Evolutionary conservation across 257 asterid genomes (phyloP).

Genomic region (Marsdenia floribunda): DNA sequence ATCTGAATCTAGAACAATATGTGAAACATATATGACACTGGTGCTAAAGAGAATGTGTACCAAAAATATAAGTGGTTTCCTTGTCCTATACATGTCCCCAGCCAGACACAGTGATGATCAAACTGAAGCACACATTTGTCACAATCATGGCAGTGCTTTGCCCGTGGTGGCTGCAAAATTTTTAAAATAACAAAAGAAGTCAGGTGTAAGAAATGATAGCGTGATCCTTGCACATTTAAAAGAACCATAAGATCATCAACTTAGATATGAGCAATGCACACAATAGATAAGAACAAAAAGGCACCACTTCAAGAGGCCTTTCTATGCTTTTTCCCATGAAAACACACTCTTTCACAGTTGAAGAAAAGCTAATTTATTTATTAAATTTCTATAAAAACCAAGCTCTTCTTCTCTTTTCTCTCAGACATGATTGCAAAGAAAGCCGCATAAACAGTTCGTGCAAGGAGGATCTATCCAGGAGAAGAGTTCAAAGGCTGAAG

Average conservation of each 20-base stretch:
- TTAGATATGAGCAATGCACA: not conserved
- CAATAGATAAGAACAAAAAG: not conserved
- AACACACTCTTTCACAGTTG: not conserved
- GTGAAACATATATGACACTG: constrained; percentile 3
- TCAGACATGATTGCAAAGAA: not conserved
- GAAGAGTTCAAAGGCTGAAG: not conserved
- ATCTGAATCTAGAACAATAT: not conserved
- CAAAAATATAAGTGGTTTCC: constrained; percentile 89
- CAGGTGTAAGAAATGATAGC: constrained; percentile 16
- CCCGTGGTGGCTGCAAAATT: constrained; percentile 84
- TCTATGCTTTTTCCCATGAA: not conserved
- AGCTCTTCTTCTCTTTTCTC: too few species aligned
- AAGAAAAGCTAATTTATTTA: not conserved
- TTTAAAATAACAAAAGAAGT: constrained; percentile 12
- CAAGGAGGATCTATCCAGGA: too few species aligned
- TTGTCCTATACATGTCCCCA: constrained; percentile 92
- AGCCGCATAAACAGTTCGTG: not conserved
- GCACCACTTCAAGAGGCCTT: not conserved
- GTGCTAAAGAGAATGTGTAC: constrained; percentile 30
- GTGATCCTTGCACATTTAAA: constrained; percentile 1
- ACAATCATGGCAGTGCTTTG: constrained; percentile 96
- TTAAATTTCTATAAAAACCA: not conserved
- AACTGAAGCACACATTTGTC: constrained; percentile 96
- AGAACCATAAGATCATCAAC: not conserved
- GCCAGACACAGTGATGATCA: constrained; percentile 99